These are phyloP conservation scores for Actinomortierella wolfii DNA, from an alignment of 371 early-diverging fungal species.

Conservation along the genomic window DNA sequence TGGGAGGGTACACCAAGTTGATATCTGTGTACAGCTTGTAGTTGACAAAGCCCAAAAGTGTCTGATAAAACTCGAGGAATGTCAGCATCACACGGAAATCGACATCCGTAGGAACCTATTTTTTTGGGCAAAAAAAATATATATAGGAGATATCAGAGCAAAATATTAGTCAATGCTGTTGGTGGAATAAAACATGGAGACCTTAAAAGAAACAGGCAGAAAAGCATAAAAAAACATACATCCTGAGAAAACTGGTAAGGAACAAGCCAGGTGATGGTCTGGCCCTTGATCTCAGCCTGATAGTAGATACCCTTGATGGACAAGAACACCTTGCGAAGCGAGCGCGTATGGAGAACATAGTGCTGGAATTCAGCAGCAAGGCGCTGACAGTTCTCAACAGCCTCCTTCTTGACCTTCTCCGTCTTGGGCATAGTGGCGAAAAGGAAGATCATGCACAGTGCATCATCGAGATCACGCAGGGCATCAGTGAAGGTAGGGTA, in stretches of 20 bases:
- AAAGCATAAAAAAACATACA: slow-evolving; percentile 51
- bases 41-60: slow-evolving; percentile 94
- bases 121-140: slow-evolving; percentile 2
- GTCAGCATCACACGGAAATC: slow-evolving; percentile 97
- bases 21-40: slow-evolving; percentile 87
- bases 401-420: slow-evolving; percentile 63
- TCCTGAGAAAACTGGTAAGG: slow-evolving; percentile 93
- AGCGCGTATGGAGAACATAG: slow-evolving; percentile 80
- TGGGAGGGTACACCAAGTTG: slow-evolving; percentile 91
- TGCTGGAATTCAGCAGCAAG: slow-evolving; percentile 90
- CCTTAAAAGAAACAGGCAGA: neutral
- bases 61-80: slow-evolving; percentile 94
- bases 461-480: slow-evolving; percentile 95
- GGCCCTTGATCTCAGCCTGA: slow-evolving; percentile 95
- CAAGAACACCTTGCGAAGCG: slow-evolving; percentile 88
- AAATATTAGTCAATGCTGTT: too few relatives aligned
- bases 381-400: slow-evolving; percentile 78
- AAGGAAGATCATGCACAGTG: slow-evolving; percentile 91
- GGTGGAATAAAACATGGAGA: neutral
- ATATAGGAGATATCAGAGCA: neutral
- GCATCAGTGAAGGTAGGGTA: slow-evolving; percentile 96
- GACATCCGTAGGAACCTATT: slow-evolving; percentile 86
- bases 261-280: slow-evolving; percentile 92
- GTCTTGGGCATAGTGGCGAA: slow-evolving; percentile 89
- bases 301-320: slow-evolving; percentile 99